A percentile compares a stretch with the other conserved stretches of the same genome.
phyloP scores from a whole-genome alignment of 257 asterid genomes.

The Ligustrum vulgare region DNA sequence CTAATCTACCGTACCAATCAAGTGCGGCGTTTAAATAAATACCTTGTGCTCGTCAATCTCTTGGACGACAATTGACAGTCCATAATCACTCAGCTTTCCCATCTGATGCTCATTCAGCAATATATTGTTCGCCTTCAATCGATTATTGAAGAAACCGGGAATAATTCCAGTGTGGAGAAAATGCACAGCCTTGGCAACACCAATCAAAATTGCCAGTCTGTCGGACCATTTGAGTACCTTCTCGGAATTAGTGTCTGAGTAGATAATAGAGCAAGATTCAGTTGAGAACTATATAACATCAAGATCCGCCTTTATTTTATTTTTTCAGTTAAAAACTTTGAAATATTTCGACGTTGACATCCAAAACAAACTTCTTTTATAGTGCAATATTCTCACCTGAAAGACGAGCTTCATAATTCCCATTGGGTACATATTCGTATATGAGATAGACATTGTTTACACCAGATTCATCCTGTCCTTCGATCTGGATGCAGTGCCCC shows the following conservation, averaged over 20 bases:
- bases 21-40: not conserved
- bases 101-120: conserved; percentile 53
- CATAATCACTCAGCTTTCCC: conserved; percentile 73
- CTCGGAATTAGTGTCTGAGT: conserved; percentile 50
- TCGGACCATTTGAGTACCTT: conserved; percentile 65
- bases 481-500: conserved; percentile 66
- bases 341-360: not conserved
- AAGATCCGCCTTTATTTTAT: not conserved
- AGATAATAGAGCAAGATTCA: not conserved
- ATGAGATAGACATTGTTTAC: conserved; percentile 52
- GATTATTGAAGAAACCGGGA: conserved; percentile 60
- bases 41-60: conserved; percentile 47
- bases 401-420: conserved; percentile 55
- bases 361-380: not conserved
- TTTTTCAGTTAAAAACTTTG: not conserved
- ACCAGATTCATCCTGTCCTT: conserved; percentile 38
- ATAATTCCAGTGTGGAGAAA: conserved; percentile 79
- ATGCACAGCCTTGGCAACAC: conserved; percentile 75
- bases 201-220: conserved; percentile 51
- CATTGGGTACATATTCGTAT: conserved; percentile 54
- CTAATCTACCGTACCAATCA: not conserved
- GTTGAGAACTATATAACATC: not conserved
- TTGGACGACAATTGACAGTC: conserved; percentile 59
- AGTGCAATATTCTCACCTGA: conserved; percentile 43
- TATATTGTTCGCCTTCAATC: conserved; percentile 57